Conservation (phyloP, 83 land plant species). For the Diphasiastrum complanatum region DNA sequence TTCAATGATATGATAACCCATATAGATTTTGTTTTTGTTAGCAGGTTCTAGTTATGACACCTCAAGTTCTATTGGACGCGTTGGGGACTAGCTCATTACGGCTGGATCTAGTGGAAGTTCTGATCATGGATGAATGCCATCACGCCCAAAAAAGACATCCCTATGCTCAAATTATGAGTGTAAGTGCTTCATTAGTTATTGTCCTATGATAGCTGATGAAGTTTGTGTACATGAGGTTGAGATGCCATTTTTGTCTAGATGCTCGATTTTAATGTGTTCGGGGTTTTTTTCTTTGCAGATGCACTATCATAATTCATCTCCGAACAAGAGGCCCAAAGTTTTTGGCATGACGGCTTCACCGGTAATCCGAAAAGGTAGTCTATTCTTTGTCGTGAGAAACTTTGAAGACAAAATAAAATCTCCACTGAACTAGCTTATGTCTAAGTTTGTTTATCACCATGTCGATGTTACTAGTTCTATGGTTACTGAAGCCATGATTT, state of each 20-base stretch:
- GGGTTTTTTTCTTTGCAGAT: neutral
- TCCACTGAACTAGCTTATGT: no score
- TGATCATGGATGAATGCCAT: conserved; percentile 90
- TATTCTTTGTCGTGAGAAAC: neutral
- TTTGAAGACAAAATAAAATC: neutral
- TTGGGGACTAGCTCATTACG: conserved; percentile 54
- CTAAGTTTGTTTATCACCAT: no score
- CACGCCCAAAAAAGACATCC: conserved; percentile 81
- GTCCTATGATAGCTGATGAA: no score
- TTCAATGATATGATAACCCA: no score
- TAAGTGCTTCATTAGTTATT: conserved; percentile 15
- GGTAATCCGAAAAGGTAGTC: conserved; percentile 65
- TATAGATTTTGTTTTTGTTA: conserved; percentile 3
- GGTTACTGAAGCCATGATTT: no score
- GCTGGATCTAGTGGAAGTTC: conserved; percentile 54
- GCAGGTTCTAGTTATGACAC: conserved; percentile 88
- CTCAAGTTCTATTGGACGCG: conserved; percentile 49
- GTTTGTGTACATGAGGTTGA: no score
- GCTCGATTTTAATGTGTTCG: neutral
- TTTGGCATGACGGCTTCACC: conserved; percentile 99
- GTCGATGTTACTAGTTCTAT: no score
- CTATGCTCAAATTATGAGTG: conserved; percentile 83
- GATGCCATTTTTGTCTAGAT: no score
- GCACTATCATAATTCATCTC: conserved; percentile 9
- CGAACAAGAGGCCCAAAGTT: conserved; percentile 49